phyloP scores from a whole-genome alignment of 192 early-diverging fungal species.

The Thamnidium elegans region DNA sequence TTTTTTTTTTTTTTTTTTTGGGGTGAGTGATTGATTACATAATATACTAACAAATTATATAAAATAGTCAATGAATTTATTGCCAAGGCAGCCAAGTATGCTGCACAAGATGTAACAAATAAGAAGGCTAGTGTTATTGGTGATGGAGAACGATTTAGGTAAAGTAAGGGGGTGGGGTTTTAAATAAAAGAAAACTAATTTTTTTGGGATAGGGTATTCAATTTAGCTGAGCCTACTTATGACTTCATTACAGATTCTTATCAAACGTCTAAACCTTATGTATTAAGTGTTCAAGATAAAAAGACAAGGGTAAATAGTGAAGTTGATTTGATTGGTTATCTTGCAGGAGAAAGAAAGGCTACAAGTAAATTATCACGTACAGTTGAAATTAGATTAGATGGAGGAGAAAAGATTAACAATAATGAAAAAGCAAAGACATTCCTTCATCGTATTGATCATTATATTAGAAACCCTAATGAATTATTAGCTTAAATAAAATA shows the following conservation, averaged over 20 bases:
- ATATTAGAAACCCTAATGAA: constrained; percentile 50
- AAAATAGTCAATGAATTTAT: constrained; percentile 87
- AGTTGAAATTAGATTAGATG: constrained; percentile 47
- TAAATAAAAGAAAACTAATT: background rate
- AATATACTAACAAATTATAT: constrained; percentile 24
- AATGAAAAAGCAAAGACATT: constrained; percentile 43
- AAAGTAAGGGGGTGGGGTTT: background rate
- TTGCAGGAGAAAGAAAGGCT: constrained; percentile 37
- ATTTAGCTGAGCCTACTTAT: constrained; percentile 60
- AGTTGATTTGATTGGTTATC: constrained; percentile 47
- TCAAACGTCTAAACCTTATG: constrained; percentile 34
- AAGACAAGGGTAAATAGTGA: background rate
- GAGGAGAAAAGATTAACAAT: constrained; percentile 33
- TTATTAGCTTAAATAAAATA: constrained; percentile 11
- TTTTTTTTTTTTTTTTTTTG: too few relatives aligned
- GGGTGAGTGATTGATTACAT: background rate
- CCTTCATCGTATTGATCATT: constrained; percentile 49
- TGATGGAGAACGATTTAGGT: constrained; percentile 82
- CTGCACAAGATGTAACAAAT: constrained; percentile 81
- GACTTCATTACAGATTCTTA: constrained; percentile 31
- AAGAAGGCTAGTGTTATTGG: constrained; percentile 47
- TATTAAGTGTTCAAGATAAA: constrained; percentile 10
- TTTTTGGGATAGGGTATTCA: constrained; percentile 63
- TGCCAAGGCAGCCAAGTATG: constrained; percentile 83
- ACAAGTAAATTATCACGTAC: background rate